A percentile compares a stretch with the other conserved stretches of the same genome.
Evolutionary conservation across 2,329 filamentous ascomycete genomes (phyloP).

Genomic region (Aspergillus niger): DNA sequence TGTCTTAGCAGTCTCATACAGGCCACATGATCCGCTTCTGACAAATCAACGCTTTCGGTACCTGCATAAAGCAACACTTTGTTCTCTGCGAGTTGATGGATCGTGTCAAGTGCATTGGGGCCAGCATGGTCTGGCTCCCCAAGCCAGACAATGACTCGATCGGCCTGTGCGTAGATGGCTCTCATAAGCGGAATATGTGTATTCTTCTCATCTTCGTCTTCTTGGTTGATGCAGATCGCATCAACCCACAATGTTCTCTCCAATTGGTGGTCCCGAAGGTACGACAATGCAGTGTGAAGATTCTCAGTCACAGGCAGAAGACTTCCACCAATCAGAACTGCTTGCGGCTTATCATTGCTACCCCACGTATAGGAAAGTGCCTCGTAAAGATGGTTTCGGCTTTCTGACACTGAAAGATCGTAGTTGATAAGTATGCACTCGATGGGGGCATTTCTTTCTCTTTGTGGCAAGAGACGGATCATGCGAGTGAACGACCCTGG

Average conservation of each 20-base stretch:
- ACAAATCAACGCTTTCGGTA: too few species aligned
- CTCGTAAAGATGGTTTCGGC: neutral
- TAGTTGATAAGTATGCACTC: neutral
- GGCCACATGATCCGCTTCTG: neutral
- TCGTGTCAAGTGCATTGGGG: neutral
- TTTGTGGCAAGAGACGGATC: neutral
- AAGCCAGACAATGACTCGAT: neutral
- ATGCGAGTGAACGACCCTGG: neutral
- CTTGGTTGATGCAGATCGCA: neutral
- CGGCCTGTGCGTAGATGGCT: neutral
- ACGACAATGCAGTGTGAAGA: neutral
- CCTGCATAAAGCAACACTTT: neutral
- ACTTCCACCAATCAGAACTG: neutral
- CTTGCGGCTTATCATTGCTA: neutral
- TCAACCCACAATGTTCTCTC: conserved; percentile 2
- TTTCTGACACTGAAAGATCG: neutral
- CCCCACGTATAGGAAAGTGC: conserved; percentile 4
- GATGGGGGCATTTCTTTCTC: neutral
- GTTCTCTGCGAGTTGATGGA: neutral
- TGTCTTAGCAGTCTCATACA: neutral
- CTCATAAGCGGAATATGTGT: neutral
- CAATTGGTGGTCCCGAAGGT: neutral
- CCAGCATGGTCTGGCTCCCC: neutral
- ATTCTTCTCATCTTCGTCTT: neutral
- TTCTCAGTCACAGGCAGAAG: neutral